Conservation (phyloP, 176 grass and related monocot species). For the Tuctoria greenei region DNA sequence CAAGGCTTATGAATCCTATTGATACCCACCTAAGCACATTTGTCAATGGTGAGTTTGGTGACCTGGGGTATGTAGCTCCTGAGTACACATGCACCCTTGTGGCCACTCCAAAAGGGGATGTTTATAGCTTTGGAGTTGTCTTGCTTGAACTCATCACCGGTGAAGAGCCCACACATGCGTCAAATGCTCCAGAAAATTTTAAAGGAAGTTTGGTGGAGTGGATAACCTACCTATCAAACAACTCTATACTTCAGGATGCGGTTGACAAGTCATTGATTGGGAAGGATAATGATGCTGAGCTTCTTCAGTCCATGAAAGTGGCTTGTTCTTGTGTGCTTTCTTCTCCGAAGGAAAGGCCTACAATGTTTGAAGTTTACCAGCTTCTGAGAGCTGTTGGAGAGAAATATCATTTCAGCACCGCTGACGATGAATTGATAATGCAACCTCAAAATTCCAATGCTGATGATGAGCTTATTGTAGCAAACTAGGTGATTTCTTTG, state of each 20-base stretch:
- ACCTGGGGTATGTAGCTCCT: slow-evolving; percentile 88
- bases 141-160: slow-evolving; percentile 83
- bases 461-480: slow-evolving; percentile 75
- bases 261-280: slow-evolving; percentile 85
- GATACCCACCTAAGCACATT: slow-evolving; percentile 96
- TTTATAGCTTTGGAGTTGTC: slow-evolving; percentile 89
- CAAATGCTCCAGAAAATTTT: slow-evolving; percentile 78
- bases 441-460: slow-evolving; percentile 36
- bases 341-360: slow-evolving; percentile 76
- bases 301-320: slow-evolving; percentile 86
- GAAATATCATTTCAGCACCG: slow-evolving; percentile 75
- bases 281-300: slow-evolving; percentile 72
- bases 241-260: slow-evolving; percentile 75
- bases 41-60: slow-evolving; percentile 87
- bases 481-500: slow-evolving; percentile 42
- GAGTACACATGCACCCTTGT: slow-evolving; percentile 84
- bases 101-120: slow-evolving; percentile 80
- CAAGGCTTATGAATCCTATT: slow-evolving; percentile 94
- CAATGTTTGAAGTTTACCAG: slow-evolving; percentile 93
- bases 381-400: slow-evolving; percentile 77
- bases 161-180: slow-evolving; percentile 65
- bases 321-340: slow-evolving; percentile 74
- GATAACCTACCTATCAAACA: slow-evolving; percentile 94
- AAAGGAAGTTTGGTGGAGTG: slow-evolving; percentile 94
- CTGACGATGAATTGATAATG: slow-evolving; percentile 63